Evolutionary conservation across 805 yeast species (phyloP).

Genomic region (Saturnispora sekii): DNA sequence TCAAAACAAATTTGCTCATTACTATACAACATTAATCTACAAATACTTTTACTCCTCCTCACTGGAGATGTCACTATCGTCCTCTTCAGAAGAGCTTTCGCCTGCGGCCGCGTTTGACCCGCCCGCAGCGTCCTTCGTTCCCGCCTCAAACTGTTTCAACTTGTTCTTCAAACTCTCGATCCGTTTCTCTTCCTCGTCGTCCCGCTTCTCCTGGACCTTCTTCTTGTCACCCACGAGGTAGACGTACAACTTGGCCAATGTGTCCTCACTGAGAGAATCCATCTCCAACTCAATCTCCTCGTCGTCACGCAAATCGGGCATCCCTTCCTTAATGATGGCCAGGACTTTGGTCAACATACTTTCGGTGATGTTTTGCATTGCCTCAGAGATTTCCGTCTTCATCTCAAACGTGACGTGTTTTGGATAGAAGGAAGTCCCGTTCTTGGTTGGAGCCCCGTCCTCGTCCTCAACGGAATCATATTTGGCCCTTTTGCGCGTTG

Average conservation of each 20-base stretch:
- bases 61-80: slow-evolving; percentile 28
- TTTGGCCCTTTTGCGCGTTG: slow-evolving; percentile 31
- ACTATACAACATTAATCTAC: slow-evolving; percentile 9
- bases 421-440: slow-evolving; percentile 20
- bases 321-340: slow-evolving; percentile 70
- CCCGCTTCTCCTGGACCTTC: slow-evolving; percentile 28
- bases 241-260: slow-evolving; percentile 74
- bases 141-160: slow-evolving; percentile 58
- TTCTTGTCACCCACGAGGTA: slow-evolving; percentile 52
- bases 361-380: slow-evolving; percentile 66
- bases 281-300: slow-evolving; percentile 96
- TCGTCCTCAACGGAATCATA: slow-evolving; percentile 35
- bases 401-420: slow-evolving; percentile 76
- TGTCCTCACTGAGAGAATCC: slow-evolving; percentile 80
- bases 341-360: slow-evolving; percentile 76
- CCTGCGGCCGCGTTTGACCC: slow-evolving; percentile 16
- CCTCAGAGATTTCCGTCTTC: slow-evolving; percentile 89
- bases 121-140: slow-evolving; percentile 24
- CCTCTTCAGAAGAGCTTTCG: slow-evolving; percentile 68
- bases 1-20: not conserved
- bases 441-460: slow-evolving; percentile 21
- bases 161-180: slow-evolving; percentile 66
- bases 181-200: slow-evolving; percentile 58
- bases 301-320: slow-evolving; percentile 59
- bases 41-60: slow-evolving; percentile 18